Conservation (phyloP, 164 flowering plant genomes). For the Magnolia kwangsiensis region DNA sequence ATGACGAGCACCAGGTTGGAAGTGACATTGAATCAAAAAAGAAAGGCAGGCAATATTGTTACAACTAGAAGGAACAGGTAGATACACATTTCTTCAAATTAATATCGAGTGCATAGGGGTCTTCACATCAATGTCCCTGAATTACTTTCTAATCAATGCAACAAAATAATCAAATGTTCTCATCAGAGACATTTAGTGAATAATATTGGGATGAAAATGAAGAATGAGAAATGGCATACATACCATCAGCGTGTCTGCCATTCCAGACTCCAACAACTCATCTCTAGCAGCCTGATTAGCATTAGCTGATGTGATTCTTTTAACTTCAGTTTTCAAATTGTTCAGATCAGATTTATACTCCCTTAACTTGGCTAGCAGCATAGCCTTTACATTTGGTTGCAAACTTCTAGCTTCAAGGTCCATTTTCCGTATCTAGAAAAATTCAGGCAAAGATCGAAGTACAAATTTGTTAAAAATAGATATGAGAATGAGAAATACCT, state of each 20-base stretch:
- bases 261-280: constrained; percentile 83
- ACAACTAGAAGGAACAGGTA: neutral
- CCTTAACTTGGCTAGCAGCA: constrained; percentile 81
- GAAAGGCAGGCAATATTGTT: too few relatives aligned
- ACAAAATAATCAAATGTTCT: neutral
- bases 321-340: constrained; percentile 72
- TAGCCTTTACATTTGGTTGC: constrained; percentile 78
- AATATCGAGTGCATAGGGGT: neutral
- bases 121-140: neutral
- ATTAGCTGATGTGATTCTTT: constrained; percentile 57
- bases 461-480: neutral
- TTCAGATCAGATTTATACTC: constrained; percentile 87
- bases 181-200: neutral
- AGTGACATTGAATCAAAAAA: too few relatives aligned
- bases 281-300: constrained; percentile 59
- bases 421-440: constrained; percentile 72
- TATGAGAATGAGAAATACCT: neutral
- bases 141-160: neutral
- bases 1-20: too few relatives aligned
- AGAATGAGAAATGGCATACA: neutral
- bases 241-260: constrained; percentile 75
- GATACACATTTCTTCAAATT: neutral
- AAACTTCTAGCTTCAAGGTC: constrained; percentile 90
- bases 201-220: neutral
- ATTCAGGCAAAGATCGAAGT: neutral